These are phyloP conservation scores for Globisporangium okanoganense DNA, from an alignment of 352 stramenopile species.

Conservation along the genomic window DNA sequence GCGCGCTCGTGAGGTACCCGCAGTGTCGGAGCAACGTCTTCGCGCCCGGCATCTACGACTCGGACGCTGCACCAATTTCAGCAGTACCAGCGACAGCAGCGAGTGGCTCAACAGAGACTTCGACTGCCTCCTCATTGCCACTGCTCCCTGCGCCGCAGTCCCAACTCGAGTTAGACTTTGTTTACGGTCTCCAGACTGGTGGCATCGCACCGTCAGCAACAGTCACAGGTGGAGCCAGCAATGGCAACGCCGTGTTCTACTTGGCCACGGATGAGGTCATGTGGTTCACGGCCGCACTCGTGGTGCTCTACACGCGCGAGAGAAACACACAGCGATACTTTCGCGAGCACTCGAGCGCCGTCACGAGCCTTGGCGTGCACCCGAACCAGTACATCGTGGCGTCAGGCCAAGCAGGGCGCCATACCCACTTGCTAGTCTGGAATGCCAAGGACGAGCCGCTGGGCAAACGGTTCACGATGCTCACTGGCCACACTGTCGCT, in stretches of 20 bases:
- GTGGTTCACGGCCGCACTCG: conserved; percentile 56
- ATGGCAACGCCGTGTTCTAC: conserved; percentile 48
- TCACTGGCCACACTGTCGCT: conserved; percentile 50
- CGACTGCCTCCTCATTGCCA: not conserved
- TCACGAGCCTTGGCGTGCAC: conserved; percentile 51
- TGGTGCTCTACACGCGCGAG: conserved; percentile 55
- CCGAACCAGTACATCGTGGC: conserved; percentile 59
- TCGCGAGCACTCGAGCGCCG: conserved; percentile 52
- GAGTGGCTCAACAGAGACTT: not conserved
- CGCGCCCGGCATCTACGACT: conserved; percentile 47
- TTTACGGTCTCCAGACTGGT: conserved; percentile 54
- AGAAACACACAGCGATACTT: conserved; percentile 56
- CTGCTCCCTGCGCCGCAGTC: conserved; percentile 25
- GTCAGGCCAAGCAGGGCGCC: conserved; percentile 51
- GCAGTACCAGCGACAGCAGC: not conserved
- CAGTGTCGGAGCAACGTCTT: conserved; percentile 72
- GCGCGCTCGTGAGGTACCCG: conserved; percentile 52
- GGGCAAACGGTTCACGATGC: conserved; percentile 45
- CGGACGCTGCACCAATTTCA: not conserved
- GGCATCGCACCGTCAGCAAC: conserved; percentile 7
- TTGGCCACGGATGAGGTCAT: conserved; percentile 54
- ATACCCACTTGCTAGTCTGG: conserved; percentile 65
- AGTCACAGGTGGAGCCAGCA: conserved; percentile 18
- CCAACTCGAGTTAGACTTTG: conserved; percentile 53
- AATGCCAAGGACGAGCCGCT: conserved; percentile 56